Conservation (phyloP, 805 yeast genomes). For the Pichia sporocuriosa region DNA sequence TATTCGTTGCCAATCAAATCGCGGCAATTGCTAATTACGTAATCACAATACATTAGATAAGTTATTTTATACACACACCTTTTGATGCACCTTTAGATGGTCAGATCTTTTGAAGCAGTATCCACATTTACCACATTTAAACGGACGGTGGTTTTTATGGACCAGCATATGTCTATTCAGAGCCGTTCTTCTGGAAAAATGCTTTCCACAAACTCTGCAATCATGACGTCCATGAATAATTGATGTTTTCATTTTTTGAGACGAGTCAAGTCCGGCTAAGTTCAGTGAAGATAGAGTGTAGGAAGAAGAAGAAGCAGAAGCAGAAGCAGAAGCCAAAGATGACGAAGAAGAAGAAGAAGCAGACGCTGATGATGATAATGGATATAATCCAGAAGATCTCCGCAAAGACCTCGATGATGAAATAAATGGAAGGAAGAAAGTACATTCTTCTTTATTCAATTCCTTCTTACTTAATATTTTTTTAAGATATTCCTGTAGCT, state of each 20-base stretch:
- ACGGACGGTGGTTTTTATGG: constrained; percentile 24
- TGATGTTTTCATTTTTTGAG: too few relatives aligned
- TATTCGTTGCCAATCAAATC: neutral
- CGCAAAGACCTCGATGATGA: too few relatives aligned
- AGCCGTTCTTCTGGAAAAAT: constrained; percentile 25
- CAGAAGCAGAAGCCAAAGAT: too few relatives aligned
- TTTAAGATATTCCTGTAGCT: constrained; percentile 4
- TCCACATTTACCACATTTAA: constrained; percentile 22
- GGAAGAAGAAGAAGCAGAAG: too few relatives aligned
- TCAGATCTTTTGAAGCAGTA: constrained; percentile 26
- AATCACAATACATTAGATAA: too few relatives aligned
- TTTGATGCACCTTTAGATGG: constrained; percentile 24
- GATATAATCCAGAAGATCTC: too few relatives aligned
- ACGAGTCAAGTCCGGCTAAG: too few relatives aligned
- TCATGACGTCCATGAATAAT: too few relatives aligned
- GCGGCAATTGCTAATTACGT: too few relatives aligned
- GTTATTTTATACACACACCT: constrained; percentile 3
- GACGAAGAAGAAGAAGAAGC: too few relatives aligned
- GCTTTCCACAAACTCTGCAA: constrained; percentile 21
- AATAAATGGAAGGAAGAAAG: neutral
- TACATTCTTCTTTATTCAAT: neutral
- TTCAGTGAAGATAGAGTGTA: too few relatives aligned
- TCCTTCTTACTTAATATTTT: neutral
- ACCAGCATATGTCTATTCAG: constrained; percentile 24
- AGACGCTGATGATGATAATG: too few relatives aligned